Evolutionary conservation across 805 yeast genomes (phyloP), one percentile per base, ranked within the genome.

Genomic region (Yueomyces sinensis): DNA sequence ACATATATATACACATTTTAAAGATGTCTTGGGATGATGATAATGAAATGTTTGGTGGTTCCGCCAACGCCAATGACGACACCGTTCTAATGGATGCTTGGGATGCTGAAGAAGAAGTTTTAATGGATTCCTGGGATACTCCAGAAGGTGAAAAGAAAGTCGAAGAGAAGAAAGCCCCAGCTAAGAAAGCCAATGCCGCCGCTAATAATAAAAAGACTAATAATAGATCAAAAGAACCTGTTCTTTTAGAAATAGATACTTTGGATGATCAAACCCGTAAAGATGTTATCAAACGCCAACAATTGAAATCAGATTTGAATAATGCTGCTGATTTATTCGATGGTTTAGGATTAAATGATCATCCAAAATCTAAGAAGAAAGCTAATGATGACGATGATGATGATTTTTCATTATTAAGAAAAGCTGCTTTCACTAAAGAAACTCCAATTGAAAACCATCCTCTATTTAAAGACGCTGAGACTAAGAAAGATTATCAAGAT

Each of bases 241-340:
- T 59, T 13, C 50, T 67, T 32, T 46, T 72, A 49, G 81, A 75
- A 31, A 67, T 81, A 41, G 89, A 80, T 41, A 63, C 63, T 14
- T 70, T 81, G 29, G 94, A 83, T 55, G 81, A 74, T 43, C 66
- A 64, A 41, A 76, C 89, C n/a, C 70, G 83, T 51, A 72, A 65
- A 46, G 86, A 80, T 51, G 58, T 86, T 58, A 66, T 82, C 59
- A 77, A 68, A 51, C 66, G 79, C 55, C 94, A 91, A 16, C 94
- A 89, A 60, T 50, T 83, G 39, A 77, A 74, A 32, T 72, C 94
- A 19, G 98, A 89, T 62, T 66, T 89, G 57, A 83, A 82, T 58
- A 83, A 82, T 54, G 97, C 98, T 22, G 89, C 94, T 7, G 94
- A 82, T 47, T 65, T 89, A 47, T 84, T 89, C 54, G 94, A 86